Evolutionary conservation across 225 moss, liverwort and hornwort species (phyloP).

Genomic region (Physcomitrium patens): DNA sequence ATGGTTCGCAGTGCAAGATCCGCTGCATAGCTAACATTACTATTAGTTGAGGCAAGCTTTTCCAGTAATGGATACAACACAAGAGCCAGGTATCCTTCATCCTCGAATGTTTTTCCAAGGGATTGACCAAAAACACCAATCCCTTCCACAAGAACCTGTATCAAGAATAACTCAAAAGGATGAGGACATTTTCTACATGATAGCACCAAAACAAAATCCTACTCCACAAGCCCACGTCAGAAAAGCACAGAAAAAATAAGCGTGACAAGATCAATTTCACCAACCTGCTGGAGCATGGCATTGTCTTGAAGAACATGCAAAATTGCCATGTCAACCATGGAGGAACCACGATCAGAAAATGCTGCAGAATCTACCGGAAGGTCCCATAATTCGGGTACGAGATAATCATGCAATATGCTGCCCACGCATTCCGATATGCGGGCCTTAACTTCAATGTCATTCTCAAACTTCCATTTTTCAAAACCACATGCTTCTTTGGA

Average conservation of each 20-base stretch:
- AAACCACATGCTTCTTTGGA: slow-evolving; percentile 32
- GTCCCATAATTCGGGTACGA: slow-evolving; percentile 83
- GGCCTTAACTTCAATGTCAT: slow-evolving; percentile 43
- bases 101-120: slow-evolving; percentile 74
- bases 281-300: slow-evolving; percentile 90
- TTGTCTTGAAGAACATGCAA: slow-evolving; percentile 73
- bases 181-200: not conserved
- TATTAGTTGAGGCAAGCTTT: slow-evolving; percentile 75
- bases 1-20: slow-evolving; percentile 74
- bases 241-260: not conserved
- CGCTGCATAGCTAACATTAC: slow-evolving; percentile 72
- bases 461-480: slow-evolving; percentile 56
- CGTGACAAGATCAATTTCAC: slow-evolving; percentile 2
- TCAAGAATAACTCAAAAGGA: slow-evolving; percentile 22
- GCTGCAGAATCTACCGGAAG: slow-evolving; percentile 60
- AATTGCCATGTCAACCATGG: slow-evolving; percentile 40
- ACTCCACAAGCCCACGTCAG: not conserved
- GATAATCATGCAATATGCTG: slow-evolving; percentile 79
- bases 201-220: not conserved
- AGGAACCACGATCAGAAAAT: slow-evolving; percentile 34
- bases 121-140: slow-evolving; percentile 82
- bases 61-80: slow-evolving; percentile 89
- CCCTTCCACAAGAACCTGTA: slow-evolving; percentile 90
- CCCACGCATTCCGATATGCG: slow-evolving; percentile 68
- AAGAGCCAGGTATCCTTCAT: slow-evolving; percentile 76